Evolutionary conservation across 495 filamentous ascomycete species (phyloP).

Genomic region (Neurospora sp.): DNA sequence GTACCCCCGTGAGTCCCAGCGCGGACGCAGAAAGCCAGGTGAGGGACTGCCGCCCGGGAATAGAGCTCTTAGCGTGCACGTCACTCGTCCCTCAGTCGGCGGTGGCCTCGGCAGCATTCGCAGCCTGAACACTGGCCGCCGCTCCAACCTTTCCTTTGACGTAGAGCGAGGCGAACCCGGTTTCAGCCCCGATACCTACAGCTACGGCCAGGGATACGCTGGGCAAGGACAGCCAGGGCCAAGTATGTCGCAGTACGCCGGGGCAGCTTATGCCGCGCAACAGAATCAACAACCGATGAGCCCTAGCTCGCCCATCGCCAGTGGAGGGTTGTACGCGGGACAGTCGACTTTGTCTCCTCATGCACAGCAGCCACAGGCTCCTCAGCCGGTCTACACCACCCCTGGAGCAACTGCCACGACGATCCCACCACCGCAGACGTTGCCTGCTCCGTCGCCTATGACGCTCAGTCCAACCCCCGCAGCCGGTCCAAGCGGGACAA

Average conservation of each 20-base stretch:
- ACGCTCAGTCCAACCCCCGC: neutral
- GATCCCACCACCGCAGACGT: neutral
- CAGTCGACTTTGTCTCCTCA: slow-evolving; percentile 2
- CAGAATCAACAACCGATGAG: neutral
- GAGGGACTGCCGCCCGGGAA: slow-evolving; percentile 25
- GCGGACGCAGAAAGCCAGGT: slow-evolving; percentile 36
- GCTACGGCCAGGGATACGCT: neutral
- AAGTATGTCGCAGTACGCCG: slow-evolving; percentile 12
- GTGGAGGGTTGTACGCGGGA: neutral
- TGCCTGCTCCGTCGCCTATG: neutral
- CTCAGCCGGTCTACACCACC: neutral
- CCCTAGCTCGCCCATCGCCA: neutral
- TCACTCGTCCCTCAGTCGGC: slow-evolving; percentile 16
- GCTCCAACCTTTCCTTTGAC: slow-evolving; percentile 15
- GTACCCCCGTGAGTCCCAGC: slow-evolving; percentile 28
- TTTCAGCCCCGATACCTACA: neutral
- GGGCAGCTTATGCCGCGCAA: slow-evolving; percentile 12
- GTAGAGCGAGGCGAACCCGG: slow-evolving; percentile 20
- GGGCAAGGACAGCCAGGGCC: slow-evolving; percentile 3
- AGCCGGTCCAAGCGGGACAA: neutral
- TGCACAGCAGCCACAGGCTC: slow-evolving; percentile 1
- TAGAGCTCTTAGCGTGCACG: slow-evolving; percentile 22
- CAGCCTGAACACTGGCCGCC: neutral
- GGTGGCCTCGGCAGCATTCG: slow-evolving; percentile 5
- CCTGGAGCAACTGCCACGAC: neutral